These are phyloP conservation scores for Chlorella sp. DNA, from an alignment of 139 green algal species.

Conservation along the genomic window DNA sequence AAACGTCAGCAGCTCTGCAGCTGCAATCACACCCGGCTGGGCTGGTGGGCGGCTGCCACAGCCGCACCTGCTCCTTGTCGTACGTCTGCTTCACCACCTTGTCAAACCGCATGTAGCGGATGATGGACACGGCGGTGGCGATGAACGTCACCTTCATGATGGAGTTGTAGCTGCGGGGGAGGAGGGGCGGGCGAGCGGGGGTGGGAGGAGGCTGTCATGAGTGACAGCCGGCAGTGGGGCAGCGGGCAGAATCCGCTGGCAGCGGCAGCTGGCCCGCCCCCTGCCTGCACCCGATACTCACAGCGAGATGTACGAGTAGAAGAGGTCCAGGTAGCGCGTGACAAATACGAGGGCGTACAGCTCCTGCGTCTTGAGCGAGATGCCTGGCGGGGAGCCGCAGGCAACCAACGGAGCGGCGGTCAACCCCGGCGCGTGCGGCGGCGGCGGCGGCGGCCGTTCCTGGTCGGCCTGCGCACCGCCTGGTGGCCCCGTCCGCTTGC, in stretches of 20 bases:
- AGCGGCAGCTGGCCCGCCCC: background rate
- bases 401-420: background rate
- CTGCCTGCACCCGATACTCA: conserved; percentile 43
- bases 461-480: background rate
- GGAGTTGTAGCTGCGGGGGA: conserved; percentile 92
- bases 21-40: background rate
- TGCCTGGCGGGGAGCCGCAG: conserved; percentile 71
- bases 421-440: background rate
- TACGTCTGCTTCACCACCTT: conserved; percentile 92
- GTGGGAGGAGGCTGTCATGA: background rate
- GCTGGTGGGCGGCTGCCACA: no score
- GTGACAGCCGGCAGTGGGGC: no score
- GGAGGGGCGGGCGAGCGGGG: no score
- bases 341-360: conserved; percentile 97
- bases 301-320: conserved; percentile 92
- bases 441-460: background rate
- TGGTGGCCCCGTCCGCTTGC: background rate
- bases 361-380: conserved; percentile 98
- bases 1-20: background rate
- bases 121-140: conserved; percentile 76
- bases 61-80: conserved; percentile 78
- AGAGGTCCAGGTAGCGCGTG: conserved; percentile 96
- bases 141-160: conserved; percentile 99
- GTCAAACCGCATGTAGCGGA: conserved; percentile 95
- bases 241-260: background rate